Evolutionary conservation across 768 basidiomycete genomes (phyloP), one percentile per base, ranked within the genome.

Genomic region (Tricholoma hemisulphureum): DNA sequence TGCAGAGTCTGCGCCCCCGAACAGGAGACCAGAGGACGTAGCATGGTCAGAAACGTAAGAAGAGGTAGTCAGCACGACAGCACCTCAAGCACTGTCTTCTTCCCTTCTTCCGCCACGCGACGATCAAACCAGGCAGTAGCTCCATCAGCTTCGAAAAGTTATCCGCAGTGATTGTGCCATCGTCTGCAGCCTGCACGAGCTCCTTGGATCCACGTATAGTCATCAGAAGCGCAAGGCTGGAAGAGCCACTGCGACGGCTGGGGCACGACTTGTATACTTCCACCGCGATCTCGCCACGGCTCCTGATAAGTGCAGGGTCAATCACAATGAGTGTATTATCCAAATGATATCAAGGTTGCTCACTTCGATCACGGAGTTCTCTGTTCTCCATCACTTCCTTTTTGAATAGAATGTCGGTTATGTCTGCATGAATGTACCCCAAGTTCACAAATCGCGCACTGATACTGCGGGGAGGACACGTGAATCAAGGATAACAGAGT

Each of bases 171-270:
- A 53, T 5, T 6, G 20, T n/a, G 20, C 46, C 43, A 41, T 52
- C 37, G 6, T 48, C 49, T 4, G 24, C 28, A 4, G 56, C 29
- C 13, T 28, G 9, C 10, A 58, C 28, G 7, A 62, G 32, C 21
- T 55, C 16, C 0, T 50, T 28, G 32, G 58, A 52, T 1, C 21
- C 31, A 56, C 11, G 7, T 23, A 14, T 37, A 34, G n/a, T 69
- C 52, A 18, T 68, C 65, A 11, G 54, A 18, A 21, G 54, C 53
- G 4, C 58, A 56, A 13, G 70, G 71, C 20, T 69, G 64, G 20
- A 57, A 65, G 11, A 56, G 39, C 70, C 69, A 68, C 46, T 68
- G 62, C 1, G 56, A 59, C 4, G 72, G 70, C 4, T 53, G 45
- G 59, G 60, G 58, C 69, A 67, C 2, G 34, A 53, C 2, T 55